Evolutionary conservation across 768 basidiomycete species (phyloP), one percentile per base, ranked within the genome.

Genomic region (Hortiboletus flavorubellus): DNA sequence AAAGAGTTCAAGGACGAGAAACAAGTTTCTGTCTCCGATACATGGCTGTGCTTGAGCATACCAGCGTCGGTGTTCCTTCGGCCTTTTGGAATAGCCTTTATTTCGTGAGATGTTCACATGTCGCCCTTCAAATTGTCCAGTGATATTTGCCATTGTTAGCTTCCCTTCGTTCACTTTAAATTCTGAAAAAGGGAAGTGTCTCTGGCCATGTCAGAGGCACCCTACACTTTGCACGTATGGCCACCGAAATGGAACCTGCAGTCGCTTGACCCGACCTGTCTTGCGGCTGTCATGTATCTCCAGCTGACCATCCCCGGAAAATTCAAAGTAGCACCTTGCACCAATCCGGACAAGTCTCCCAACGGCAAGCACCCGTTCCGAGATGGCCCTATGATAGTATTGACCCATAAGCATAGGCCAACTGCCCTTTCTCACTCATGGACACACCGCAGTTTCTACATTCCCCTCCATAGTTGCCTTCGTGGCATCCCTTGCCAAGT

Each of bases 301-400:
- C 89, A 91, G 65, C 70, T 86, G 23, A 72, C 80, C 14, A 75
- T 87, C 44, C 87, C 90, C 2, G 86, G 84, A n/a, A 74, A 80
- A 62, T 92, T 87, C 69, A 70, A 68, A 16, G 69, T 92, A 29
- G 72, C 75, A 35, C 80, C 84, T 69, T 86, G 81, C 63, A 76
- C 79, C 4, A 82, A 87, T 67, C 85, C 87, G 9, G 88, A 91
- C 72, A 56, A 78, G 21, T 89, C 90, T 46, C 88, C 90, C 14
- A 83, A 76, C 62, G 90, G 90, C 85, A 67, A 72, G 81, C 29
- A 42, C 16, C 9, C 39, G 9, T 16, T 38, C 46, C 42, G 23
- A 33, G 40, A 14, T 39, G 29, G 35, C 14, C 37, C 15, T 35
- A 21, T 16, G 16, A 44, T 21, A 18, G 8, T 33, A 0, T 43